A percentile compares a stretch with the other conserved stretches of the same genome.
phyloP scores from a whole-genome alignment of 2,329 filamentous ascomycete genomes.

The Coniella vitis region DNA sequence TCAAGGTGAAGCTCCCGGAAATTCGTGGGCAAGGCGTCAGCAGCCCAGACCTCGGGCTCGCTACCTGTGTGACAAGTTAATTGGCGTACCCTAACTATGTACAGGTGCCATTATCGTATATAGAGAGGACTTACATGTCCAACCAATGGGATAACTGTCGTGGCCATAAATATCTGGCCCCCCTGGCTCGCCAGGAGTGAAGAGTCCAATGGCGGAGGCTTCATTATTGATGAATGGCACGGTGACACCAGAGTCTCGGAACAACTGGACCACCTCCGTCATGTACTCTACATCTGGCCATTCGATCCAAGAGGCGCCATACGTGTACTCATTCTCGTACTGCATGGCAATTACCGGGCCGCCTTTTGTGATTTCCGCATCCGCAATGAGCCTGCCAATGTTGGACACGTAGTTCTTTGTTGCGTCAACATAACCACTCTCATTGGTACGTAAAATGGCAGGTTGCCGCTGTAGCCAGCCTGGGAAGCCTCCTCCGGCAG shows the following conservation, averaged over 20 bases:
- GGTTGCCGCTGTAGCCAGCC: slow-evolving; percentile 70
- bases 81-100: slow-evolving; percentile 32
- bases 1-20: slow-evolving; percentile 47
- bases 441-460: slow-evolving; percentile 56
- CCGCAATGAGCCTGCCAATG: slow-evolving; percentile 60
- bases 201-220: slow-evolving; percentile 51
- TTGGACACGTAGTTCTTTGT: slow-evolving; percentile 56
- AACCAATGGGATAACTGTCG: slow-evolving; percentile 56
- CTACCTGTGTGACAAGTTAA: slow-evolving; percentile 3
- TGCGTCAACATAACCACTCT: slow-evolving; percentile 54
- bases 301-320: slow-evolving; percentile 35
- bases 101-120: not conserved
- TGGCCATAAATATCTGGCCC: slow-evolving; percentile 60
- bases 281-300: slow-evolving; percentile 66
- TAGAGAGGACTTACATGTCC: slow-evolving; percentile 36
- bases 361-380: slow-evolving; percentile 74
- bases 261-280: slow-evolving; percentile 62
- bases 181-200: slow-evolving; percentile 53
- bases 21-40: slow-evolving; percentile 46
- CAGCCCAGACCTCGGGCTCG: slow-evolving; percentile 51
- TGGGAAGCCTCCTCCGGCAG: slow-evolving; percentile 69
- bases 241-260: slow-evolving; percentile 59
- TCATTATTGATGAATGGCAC: slow-evolving; percentile 75
- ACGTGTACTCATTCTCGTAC: slow-evolving; percentile 74
- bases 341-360: slow-evolving; percentile 75